A percentile compares a stretch with the other conserved stretches of the same genome.
These are phyloP conservation scores for Novakomyces olei DNA, from an alignment of 805 yeast species.

Conservation along the genomic window DNA sequence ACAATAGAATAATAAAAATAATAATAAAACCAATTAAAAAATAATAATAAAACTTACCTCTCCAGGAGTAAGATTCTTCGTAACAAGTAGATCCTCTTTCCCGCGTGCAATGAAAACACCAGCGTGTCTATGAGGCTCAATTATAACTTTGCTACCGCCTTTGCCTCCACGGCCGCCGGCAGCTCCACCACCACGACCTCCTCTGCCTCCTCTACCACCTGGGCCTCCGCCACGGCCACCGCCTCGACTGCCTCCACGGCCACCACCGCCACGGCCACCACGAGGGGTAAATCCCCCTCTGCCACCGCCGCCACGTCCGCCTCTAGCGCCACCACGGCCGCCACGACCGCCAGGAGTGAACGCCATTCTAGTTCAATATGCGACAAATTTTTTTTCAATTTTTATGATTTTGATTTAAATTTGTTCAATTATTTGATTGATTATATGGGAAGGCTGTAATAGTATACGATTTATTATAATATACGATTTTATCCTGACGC, in stretches of 20 bases:
- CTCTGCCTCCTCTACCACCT: not conserved
- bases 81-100: slow-evolving; percentile 92
- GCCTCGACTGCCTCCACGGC: slow-evolving; percentile 21
- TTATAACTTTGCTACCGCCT: slow-evolving; percentile 77
- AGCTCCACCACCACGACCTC: slow-evolving; percentile 24
- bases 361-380: slow-evolving; percentile 31
- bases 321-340: slow-evolving; percentile 15
- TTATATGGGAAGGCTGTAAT: too few species aligned
- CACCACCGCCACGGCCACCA: slow-evolving; percentile 29
- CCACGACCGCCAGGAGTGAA: slow-evolving; percentile 36
- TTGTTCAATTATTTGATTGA: too few species aligned
- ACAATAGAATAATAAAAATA: too few species aligned
- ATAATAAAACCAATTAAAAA: too few species aligned
- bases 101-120: slow-evolving; percentile 98
- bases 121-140: slow-evolving; percentile 97
- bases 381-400: not conserved
- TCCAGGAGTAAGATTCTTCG: slow-evolving; percentile 95
- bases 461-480: too few species aligned
- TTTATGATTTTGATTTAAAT: too few species aligned
- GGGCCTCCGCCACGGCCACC: slow-evolving; percentile 12
- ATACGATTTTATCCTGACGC: too few species aligned
- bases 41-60: too few species aligned
- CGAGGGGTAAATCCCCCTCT: slow-evolving; percentile 25
- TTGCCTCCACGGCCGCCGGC: slow-evolving; percentile 32
- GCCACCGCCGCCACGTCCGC: slow-evolving; percentile 9